Evolutionary conservation across 371 early-diverging fungal genomes (phyloP).

Genomic region (Mucor plumbeus): DNA sequence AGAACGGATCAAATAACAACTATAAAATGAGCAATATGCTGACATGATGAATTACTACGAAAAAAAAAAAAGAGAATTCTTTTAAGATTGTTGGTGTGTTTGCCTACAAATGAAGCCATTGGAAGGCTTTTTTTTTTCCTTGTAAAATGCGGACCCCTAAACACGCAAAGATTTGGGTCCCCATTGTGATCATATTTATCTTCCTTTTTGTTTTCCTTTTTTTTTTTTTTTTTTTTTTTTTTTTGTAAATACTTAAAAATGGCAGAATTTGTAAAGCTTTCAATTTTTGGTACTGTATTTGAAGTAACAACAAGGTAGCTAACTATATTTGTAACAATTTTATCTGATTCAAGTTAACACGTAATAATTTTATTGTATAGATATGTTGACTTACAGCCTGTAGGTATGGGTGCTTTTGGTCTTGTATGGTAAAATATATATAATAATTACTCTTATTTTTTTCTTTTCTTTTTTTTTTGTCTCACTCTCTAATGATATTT

Average conservation of each 20-base stretch:
- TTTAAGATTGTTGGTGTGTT: background rate
- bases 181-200: background rate
- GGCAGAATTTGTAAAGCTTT: constrained; percentile 85
- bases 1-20: constrained; percentile 36
- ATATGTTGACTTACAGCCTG: constrained; percentile 91
- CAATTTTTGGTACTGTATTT: constrained; percentile 92
- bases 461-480: too few relatives aligned
- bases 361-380: constrained; percentile 35
- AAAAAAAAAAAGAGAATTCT: background rate
- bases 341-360: background rate
- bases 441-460: background rate
- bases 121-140: background rate
- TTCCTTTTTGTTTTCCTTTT: background rate
- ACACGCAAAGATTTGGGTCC: background rate
- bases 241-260: constrained; percentile 31
- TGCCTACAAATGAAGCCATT: background rate
- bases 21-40: constrained; percentile 25
- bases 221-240: background rate
- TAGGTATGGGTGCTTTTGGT: constrained; percentile 98
- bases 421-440: constrained; percentile 81
- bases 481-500: too few relatives aligned
- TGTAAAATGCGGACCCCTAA: background rate
- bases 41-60: background rate
- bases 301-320: constrained; percentile 87
- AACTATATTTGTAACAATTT: too few relatives aligned